Evolutionary conservation across 2,329 filamentous ascomycete genomes (phyloP), one percentile per base, ranked within the genome.

Genomic region (Ophiocordyceps camponoti-saundersi): DNA sequence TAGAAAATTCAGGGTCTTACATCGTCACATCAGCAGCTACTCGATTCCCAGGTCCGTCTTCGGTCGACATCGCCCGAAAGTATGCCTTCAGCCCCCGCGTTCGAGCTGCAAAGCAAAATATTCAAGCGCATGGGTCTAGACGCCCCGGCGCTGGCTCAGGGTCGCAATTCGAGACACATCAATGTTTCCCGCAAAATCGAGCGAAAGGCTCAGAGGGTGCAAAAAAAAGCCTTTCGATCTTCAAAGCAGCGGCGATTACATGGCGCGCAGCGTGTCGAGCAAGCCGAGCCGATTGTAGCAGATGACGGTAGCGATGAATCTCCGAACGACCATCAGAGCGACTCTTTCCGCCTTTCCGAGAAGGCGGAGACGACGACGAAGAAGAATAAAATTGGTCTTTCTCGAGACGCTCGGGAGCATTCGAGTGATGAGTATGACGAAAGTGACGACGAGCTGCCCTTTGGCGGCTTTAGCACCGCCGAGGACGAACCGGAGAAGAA

Each of bases 141-240:
- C 36, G 36, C 36, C 21, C n/a, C 36, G 36, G 36, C 36, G 18
- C 7, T 11, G 36, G n/a, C 36, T 36, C 39, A 43, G 40, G 29
- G 20, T 16, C 41, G 42, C 16, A 44, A 26, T 16, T 36, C 34
- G 46, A 48, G 42, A 20, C 42, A 8, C 20, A 20, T 22, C 4
- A 26, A 26, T 6, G 42, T 18, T 16, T 18, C 42, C 42, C 71
- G 81, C 53, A 85, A 84, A 65, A 79, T 83, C 47, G 72, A 75
- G 49, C 73, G 84, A 48, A 85, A 80, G 58, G 73, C 73, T 16
- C 77, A 83, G 54, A 72, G 83, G 47, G 65, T 68, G 21, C 68
- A 76, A 54, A 83, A 79, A 60, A 82, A 76, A 59, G 56, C 61
- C 26, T 66, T 66, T 15, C 54, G 59, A 34, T 48, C 51, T 20